Base-by-base conservation (phyloP, 352 stramenopile genomes). In the Globisporangium heterothallicum region DNA sequence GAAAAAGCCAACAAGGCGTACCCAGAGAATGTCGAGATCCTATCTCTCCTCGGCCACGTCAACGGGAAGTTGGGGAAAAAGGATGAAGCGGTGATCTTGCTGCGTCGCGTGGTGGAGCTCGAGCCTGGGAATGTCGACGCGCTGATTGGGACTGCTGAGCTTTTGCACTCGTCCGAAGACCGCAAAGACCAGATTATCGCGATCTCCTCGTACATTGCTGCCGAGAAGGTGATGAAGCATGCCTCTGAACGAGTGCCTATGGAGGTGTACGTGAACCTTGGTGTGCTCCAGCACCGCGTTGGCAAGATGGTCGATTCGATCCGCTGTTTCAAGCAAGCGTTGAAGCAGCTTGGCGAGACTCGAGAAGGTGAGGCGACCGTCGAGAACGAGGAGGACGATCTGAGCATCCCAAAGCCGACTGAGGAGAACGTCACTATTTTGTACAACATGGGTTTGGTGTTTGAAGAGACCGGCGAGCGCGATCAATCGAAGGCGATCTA, bases 361-460 rank as follows among this genome's bases (percentile, higher is more conserved):
- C 35, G 38, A 1, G 64, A 75, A 19, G 70, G 73, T 40, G 70
- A 83, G 22, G 30, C 27, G 2, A 42, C 26, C 14, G 21, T 40
- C 26, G 46, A 53, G 35, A 62, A 66, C 8, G 66, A 78, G 7
- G 66, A 70, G 42, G 54, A 71, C 4, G 65, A 59, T 8, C 59
- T 68, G 8, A 44, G 34, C n/a, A 56, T 63, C 2, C 79, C 79
- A 3, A 86, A 71, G 44, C 66, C 80, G 35, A 71, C 68, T 55
- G 64, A 79, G 68, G 65, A 76, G 14, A 97, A 97, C 44, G 84
- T 97, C 16, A 98, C 88, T 25, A 90, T 98, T 63, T 62, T 96
- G 46, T 99, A 98, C 76, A 99, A 99, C 66, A 78, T 98, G 56
- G 95, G 88, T 12, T 75, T 96, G 6, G 79, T 98, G 22, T 96